Evolutionary conservation across 2,329 filamentous ascomycete species (phyloP).

Genomic region (Fusarium sp.): DNA sequence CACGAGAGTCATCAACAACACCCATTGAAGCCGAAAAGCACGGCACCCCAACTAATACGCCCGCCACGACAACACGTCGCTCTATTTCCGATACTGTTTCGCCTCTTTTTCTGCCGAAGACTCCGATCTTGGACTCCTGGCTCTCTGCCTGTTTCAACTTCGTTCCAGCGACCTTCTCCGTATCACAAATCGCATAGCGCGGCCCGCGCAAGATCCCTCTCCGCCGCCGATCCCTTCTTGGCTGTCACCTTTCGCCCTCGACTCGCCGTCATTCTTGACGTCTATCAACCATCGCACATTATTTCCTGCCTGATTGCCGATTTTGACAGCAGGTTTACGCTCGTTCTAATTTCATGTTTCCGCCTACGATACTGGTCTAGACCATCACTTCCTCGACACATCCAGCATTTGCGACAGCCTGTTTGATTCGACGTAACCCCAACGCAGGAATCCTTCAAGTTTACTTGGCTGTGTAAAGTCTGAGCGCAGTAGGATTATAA

Average conservation of each 20-base stretch:
- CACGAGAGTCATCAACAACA: constrained; percentile 42
- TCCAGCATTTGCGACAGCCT: constrained; percentile 10
- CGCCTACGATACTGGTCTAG: constrained; percentile 1
- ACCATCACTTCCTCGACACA: constrained; percentile 17
- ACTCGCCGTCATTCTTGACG: constrained; percentile 31
- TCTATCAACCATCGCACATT: constrained; percentile 29
- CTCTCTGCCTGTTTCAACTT: constrained; percentile 42
- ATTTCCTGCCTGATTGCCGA: constrained; percentile 17
- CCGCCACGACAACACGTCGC: constrained; percentile 20
- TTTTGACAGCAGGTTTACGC: constrained; percentile 5
- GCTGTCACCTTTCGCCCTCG: constrained; percentile 32
- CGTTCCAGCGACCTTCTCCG: constrained; percentile 35
- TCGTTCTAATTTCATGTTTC: constrained; percentile 1
- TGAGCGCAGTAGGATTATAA: constrained; percentile 6
- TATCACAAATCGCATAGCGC: constrained; percentile 42
- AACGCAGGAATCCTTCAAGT: constrained; percentile 6
- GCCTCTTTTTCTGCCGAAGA: constrained; percentile 11
- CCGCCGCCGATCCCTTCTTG: constrained; percentile 41
- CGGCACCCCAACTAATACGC: constrained; percentile 15
- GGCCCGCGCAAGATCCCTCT: constrained; percentile 38
- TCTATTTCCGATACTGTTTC: constrained; percentile 17
- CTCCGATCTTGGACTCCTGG: constrained; percentile 22
- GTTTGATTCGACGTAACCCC: constrained; percentile 5
- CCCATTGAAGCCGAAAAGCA: constrained; percentile 19
- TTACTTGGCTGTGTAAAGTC: neutral